Percentiles rank a stretch among this genome's conserved stretches.
phyloP scores from a whole-genome alignment of 768 basidiomycete genomes.

The Leccinellum rugosiceps region DNA sequence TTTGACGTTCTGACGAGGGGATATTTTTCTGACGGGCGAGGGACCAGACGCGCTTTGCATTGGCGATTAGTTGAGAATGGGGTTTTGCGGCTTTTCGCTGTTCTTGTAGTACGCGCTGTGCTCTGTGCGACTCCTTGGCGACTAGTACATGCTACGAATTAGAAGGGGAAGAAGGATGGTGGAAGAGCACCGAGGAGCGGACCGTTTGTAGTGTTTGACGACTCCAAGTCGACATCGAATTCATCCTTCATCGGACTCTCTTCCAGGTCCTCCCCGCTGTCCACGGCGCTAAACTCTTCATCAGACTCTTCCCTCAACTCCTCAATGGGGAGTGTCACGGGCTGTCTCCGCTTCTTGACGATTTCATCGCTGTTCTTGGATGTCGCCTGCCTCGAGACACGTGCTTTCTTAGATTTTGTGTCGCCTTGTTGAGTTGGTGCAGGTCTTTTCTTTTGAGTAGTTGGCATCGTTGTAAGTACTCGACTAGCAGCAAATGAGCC shows the following conservation, averaged over 20 bases:
- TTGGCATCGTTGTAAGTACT: conserved; percentile 36
- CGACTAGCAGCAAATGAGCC: neutral
- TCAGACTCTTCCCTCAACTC: conserved; percentile 37
- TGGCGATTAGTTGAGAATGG: conserved; percentile 61
- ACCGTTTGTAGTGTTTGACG: conserved; percentile 61
- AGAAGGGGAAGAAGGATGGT: conserved; percentile 5
- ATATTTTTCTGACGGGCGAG: conserved; percentile 72
- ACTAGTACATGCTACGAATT: conserved; percentile 36
- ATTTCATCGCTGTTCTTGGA: conserved; percentile 27
- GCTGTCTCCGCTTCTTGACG: conserved; percentile 57
- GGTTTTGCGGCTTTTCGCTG: conserved; percentile 78
- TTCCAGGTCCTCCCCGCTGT: conserved; percentile 30
- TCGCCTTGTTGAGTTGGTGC: conserved; percentile 48
- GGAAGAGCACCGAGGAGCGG: conserved; percentile 15
- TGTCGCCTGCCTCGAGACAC: conserved; percentile 35
- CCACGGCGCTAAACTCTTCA: conserved; percentile 33
- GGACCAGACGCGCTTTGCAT: conserved; percentile 78
- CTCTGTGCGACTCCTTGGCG: conserved; percentile 66
- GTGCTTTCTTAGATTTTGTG: conserved; percentile 51
- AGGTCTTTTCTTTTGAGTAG: conserved; percentile 48
- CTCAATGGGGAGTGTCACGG: conserved; percentile 45
- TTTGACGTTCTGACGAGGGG: conserved; percentile 64
- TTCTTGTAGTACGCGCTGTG: conserved; percentile 60
- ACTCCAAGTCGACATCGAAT: conserved; percentile 27
- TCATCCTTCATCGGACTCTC: conserved; percentile 27